These are phyloP conservation scores for Pichia pseudocactophila DNA, from an alignment of 805 yeast genomes.

Conservation along the genomic window DNA sequence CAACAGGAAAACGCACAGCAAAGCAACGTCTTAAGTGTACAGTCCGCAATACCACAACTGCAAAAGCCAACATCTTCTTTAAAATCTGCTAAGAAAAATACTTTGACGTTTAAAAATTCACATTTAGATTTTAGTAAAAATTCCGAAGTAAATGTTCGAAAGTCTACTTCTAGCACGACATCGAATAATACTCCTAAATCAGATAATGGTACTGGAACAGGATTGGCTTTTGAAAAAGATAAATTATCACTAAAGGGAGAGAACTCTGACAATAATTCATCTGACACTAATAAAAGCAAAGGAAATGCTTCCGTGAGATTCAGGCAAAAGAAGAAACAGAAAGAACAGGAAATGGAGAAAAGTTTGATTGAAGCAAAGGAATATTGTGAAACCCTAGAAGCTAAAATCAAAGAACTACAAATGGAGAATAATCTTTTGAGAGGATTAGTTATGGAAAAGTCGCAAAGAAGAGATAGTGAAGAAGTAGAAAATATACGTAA, in stretches of 20 bases:
- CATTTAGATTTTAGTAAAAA: conserved; percentile 6
- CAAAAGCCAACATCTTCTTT: no score
- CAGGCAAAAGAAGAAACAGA: conserved; percentile 82
- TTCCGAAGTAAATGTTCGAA: conserved; percentile 1
- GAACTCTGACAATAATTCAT: not conserved
- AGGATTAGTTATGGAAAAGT: conserved; percentile 76
- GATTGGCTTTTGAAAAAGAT: conserved; percentile 30
- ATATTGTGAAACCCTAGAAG: conserved; percentile 54
- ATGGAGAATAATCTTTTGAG: conserved; percentile 87
- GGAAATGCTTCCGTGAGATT: conserved; percentile 81
- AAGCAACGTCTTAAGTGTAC: not conserved
- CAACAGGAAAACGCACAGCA: not conserved
- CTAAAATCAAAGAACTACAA: conserved; percentile 72
- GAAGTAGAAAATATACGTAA: conserved; percentile 45
- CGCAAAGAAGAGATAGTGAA: conserved; percentile 44
- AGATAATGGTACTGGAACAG: conserved; percentile 42
- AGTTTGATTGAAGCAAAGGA: conserved; percentile 66
- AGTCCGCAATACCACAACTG: no score
- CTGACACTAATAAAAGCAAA: not conserved
- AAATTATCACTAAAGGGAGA: not conserved
- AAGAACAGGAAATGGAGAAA: conserved; percentile 86
- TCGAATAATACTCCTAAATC: not conserved
- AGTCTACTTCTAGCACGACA: not conserved
- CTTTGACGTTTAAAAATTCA: conserved; percentile 8
- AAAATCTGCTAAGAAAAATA: not conserved